Percentiles rank a stretch among this genome's conserved stretches.
phyloP scores from a whole-genome alignment of 139 green algal species.

The Coelastrella sp. region DNA sequence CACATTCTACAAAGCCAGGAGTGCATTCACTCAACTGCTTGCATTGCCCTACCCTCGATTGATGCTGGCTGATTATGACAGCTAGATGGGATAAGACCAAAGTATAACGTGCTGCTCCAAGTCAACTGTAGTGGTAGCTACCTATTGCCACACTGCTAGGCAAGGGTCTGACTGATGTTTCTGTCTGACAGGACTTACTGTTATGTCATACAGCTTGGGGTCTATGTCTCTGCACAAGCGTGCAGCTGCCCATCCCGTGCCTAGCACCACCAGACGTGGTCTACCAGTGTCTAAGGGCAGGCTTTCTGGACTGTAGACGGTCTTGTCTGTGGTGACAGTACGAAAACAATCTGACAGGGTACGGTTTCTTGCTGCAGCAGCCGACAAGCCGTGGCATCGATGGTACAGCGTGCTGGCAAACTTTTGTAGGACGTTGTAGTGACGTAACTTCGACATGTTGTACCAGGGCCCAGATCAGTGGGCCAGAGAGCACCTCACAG shows the following conservation, averaged over 20 bases:
- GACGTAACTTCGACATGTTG: neutral
- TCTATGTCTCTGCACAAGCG: conserved; percentile 81
- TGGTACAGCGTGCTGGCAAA: neutral
- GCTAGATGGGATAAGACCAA: too few species aligned
- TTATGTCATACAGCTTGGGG: conserved; percentile 79
- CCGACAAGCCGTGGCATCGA: neutral
- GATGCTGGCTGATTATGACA: too few species aligned
- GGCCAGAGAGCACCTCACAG: neutral
- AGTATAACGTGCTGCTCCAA: too few species aligned
- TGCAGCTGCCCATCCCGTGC: conserved; percentile 84
- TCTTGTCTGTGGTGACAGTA: neutral
- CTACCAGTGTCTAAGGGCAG: conserved; percentile 33
- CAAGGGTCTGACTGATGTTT: neutral
- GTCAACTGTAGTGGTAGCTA: too few species aligned
- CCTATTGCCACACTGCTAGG: neutral
- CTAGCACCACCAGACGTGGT: conserved; percentile 81
- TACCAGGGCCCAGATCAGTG: neutral
- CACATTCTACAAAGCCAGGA: too few species aligned
- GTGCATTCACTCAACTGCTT: too few species aligned
- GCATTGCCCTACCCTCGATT: too few species aligned
- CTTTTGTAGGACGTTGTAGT: neutral
- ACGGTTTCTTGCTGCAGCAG: neutral
- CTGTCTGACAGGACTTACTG: conserved; percentile 64
- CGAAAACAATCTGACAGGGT: neutral
- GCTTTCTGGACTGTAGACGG: neutral